Evolutionary conservation across 768 basidiomycete species (phyloP).

Genomic region (Gelatoporia subvermispora): DNA sequence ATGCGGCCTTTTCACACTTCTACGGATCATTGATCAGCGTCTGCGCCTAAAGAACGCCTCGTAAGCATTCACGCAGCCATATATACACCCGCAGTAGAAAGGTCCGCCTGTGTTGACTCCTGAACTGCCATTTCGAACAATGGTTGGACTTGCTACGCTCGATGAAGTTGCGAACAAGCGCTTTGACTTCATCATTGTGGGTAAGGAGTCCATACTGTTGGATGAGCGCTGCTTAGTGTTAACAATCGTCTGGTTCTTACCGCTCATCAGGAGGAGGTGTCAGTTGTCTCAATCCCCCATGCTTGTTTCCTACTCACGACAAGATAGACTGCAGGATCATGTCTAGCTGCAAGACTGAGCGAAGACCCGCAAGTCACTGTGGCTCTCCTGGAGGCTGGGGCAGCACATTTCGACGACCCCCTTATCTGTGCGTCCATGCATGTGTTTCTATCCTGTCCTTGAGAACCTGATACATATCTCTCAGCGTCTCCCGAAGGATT

Average conservation of each 20-base stretch:
- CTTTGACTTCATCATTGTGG: slow-evolving; percentile 20
- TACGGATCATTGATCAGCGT: too few relatives aligned
- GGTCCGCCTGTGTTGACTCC: too few relatives aligned
- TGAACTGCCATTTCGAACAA: too few relatives aligned
- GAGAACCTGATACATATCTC: neutral
- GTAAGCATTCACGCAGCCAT: too few relatives aligned
- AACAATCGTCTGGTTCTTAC: neutral
- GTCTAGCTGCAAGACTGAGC: slow-evolving; percentile 33
- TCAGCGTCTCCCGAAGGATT: slow-evolving; percentile 2
- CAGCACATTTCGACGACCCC: slow-evolving; percentile 7
- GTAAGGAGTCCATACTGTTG: neutral
- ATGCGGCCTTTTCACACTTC: too few relatives aligned
- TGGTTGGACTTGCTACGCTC: slow-evolving; percentile 6
- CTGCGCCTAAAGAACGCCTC: too few relatives aligned
- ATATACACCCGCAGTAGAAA: too few relatives aligned
- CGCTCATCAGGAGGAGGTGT: neutral
- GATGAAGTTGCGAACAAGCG: slow-evolving; percentile 9
- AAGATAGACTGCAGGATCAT: slow-evolving; percentile 31
- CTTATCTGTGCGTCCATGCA: slow-evolving; percentile 1
- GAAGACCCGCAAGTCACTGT: slow-evolving; percentile 31
- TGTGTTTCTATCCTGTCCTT: neutral
- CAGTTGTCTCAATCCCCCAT: neutral
- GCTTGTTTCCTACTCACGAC: neutral
- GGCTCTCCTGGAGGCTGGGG: slow-evolving; percentile 30
- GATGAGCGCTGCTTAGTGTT: neutral